Evolutionary conservation across 2,329 filamentous ascomycete genomes (phyloP), one percentile per base, ranked within the genome.

Genomic region (Phialophora chinensis): DNA sequence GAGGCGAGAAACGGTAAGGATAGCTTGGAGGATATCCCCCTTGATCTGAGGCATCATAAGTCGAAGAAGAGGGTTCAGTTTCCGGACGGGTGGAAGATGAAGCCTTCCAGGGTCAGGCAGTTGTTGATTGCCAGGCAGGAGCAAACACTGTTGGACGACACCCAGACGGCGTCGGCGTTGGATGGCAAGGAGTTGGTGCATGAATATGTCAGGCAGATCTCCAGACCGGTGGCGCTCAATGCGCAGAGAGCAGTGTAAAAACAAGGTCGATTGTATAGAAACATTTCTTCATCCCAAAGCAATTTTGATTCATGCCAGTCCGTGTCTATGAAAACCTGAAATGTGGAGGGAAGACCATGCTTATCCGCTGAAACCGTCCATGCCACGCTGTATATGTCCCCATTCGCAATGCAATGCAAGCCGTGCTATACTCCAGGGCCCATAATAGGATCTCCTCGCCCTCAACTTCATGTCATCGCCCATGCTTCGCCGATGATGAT

Each of bases 31-130:
- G 95, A 99, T 77, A 81, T 99, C 33, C 94, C 95, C 1, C 85
- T 98, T 57, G 93, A 99, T 76, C 89, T 92, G 67, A 86, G 95
- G 73, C 94, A 98, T 79, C 89, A 94, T 82, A 89, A 86, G 74
- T 83, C 86, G 69, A 91, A 90, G 82, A 77, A 78, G 50, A 87
- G 86, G 76, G 84, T 87, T 62, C 85, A 83, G 70, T 98, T 97
- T 79, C 95, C 95, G 1, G 85, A 87, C 72, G 87, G 88, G 72
- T 99, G 95, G 95, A 86, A 85, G 66, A 80, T 99, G 84, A 93
- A 90, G 23, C 60, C 68, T 10, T 31, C 31, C 6, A 35, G 68
- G 47, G 57, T 70, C 4, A 58, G 62, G 56, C 53, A 70, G 50
- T 44, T 70, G 33, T 31, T 66, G 61, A 47, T 23, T 17, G 63